Evolutionary conservation across 129 eudicot genomes (phyloP).

Genomic region (Kitagawia praeruptora): DNA sequence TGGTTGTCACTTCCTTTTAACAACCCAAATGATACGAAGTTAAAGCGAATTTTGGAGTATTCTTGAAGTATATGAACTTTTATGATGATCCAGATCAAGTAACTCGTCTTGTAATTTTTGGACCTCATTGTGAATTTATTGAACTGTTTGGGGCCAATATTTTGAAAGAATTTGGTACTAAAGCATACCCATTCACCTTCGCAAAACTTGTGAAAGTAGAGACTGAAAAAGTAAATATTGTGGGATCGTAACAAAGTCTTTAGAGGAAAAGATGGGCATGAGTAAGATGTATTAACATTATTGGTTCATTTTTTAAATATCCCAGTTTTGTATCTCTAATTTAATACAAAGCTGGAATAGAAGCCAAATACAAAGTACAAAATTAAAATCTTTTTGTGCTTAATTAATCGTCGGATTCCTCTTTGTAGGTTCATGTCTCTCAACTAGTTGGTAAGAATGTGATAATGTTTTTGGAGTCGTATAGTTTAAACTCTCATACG

Average conservation of each 20-base stretch:
- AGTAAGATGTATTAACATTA: not conserved
- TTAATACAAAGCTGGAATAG: too few species aligned
- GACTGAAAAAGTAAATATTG: not conserved
- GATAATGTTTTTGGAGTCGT: not conserved
- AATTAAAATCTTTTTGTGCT: too few species aligned
- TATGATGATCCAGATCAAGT: not conserved
- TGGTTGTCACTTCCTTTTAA: not conserved
- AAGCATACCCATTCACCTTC: not conserved
- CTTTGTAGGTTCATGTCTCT: not conserved
- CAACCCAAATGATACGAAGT: not conserved
- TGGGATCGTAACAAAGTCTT: not conserved
- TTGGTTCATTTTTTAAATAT: too few species aligned
- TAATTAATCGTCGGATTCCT: too few species aligned
- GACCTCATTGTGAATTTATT: not conserved
- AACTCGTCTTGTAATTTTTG: not conserved
- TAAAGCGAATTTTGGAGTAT: constrained; percentile 1
- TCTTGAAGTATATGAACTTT: too few species aligned
- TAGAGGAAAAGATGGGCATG: not conserved
- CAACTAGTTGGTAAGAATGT: not conserved
- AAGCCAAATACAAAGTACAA: not conserved
- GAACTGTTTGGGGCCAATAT: not conserved
- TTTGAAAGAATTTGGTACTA: not conserved
- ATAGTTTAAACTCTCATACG: not conserved
- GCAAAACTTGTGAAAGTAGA: not conserved
- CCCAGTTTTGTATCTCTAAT: not conserved